Percentiles rank a stretch among this genome's conserved stretches.
Conservation (phyloP, 2,329 filamentous ascomycete genomes). For the Botrytis hyacinthi region DNA sequence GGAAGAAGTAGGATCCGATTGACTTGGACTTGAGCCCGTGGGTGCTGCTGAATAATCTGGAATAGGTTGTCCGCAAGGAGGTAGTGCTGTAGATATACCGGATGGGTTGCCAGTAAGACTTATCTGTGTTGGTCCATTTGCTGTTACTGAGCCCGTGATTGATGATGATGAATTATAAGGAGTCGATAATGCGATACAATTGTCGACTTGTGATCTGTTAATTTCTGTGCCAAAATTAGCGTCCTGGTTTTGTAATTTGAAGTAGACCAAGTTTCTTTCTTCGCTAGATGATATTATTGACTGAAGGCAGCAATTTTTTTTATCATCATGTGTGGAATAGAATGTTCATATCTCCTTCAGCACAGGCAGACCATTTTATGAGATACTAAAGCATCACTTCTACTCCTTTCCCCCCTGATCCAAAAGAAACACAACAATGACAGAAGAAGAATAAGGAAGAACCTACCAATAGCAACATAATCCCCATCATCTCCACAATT, state of each 20-base stretch:
- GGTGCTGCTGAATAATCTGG: background rate
- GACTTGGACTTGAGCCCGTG: background rate
- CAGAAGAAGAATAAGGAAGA: background rate
- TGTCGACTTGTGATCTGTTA: background rate
- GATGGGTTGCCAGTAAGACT: background rate
- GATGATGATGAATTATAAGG: background rate
- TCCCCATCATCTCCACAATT: background rate
- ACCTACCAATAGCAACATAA: background rate
- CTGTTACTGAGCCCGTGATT: background rate
- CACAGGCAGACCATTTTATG: accelerated
- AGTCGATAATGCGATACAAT: background rate
- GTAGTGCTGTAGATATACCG: background rate
- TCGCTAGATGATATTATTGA: background rate
- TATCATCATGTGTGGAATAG: background rate
- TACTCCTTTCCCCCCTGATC: too few species aligned
- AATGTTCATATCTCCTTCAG: background rate
- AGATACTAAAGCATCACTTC: background rate
- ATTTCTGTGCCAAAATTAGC: background rate
- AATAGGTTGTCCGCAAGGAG: background rate
- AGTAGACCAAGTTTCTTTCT: accelerated
- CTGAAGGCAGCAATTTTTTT: background rate
- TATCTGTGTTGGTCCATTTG: background rate
- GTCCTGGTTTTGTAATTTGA: background rate
- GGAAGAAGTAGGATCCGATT: background rate
- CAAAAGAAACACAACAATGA: background rate